Evolutionary conservation across 2,329 filamentous ascomycete genomes (phyloP).

Genomic region (Penicillium sp.): DNA sequence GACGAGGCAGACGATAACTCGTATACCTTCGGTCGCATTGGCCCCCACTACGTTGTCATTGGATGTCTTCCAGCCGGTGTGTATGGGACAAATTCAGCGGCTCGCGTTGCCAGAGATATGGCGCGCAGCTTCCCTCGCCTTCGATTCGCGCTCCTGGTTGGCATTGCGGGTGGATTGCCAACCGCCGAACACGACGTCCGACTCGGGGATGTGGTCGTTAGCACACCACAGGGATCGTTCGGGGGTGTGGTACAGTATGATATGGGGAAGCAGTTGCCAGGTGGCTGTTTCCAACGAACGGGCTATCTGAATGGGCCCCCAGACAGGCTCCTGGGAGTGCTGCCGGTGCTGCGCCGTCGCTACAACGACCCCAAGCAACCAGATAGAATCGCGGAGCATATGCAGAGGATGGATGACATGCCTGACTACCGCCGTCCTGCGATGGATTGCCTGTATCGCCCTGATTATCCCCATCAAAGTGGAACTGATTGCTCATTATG

Average conservation of each 20-base stretch:
- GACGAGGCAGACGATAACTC: neutral
- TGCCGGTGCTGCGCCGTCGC: neutral
- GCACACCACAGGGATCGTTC: neutral
- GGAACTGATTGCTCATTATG: neutral
- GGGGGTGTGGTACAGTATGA: slow-evolving; percentile 28
- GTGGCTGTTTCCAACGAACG: slow-evolving; percentile 15
- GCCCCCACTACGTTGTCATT: slow-evolving; percentile 29
- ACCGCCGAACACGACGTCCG: slow-evolving; percentile 17
- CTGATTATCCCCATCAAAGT: neutral
- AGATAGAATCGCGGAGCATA: neutral
- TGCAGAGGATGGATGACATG: neutral
- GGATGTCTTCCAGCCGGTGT: slow-evolving; percentile 29
- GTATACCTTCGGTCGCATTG: slow-evolving; percentile 13
- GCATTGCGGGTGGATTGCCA: slow-evolving; percentile 29
- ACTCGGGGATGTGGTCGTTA: slow-evolving; percentile 8
- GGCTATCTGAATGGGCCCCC: slow-evolving; percentile 21
- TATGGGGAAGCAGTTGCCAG: slow-evolving; percentile 18
- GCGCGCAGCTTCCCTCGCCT: slow-evolving; percentile 25
- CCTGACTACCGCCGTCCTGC: neutral
- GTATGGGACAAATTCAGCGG: slow-evolving; percentile 28
- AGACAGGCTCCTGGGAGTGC: neutral
- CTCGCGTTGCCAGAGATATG: slow-evolving; percentile 27
- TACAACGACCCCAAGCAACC: neutral
- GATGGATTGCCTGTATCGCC: neutral
- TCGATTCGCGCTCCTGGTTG: slow-evolving; percentile 30